Evolutionary conservation across 306 rosid genomes (phyloP), one percentile per base, ranked within the genome.

Genomic region (Abrus pulchellus): DNA sequence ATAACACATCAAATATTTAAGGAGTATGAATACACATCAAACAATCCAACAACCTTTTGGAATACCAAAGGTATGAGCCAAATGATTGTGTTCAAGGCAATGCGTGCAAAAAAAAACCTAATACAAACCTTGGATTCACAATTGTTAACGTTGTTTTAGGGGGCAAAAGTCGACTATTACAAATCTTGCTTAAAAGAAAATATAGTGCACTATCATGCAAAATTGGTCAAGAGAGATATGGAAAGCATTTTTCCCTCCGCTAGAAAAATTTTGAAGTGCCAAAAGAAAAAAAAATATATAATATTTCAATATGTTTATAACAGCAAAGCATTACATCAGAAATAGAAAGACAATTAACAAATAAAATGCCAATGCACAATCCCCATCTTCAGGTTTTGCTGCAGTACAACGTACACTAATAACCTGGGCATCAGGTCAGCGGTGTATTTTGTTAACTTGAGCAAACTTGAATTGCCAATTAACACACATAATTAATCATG

Each of bases 321-420:
- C 61, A 69, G 29, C 44, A 70, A 70, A 27, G 7, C 28, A 36
- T 61, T 50, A 45, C 45, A 48, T 12, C 5, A 48, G 20, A 70
- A 49, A 49, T 7, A 59, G 72, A 13, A 79, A 60, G 66, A 33
- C n/a, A 41, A 27, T 48, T 44, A 36, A 13, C 34, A 41, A 59
- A 20, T 30, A 47, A 33, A 75, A 82, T 67, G 65, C 3, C 48
- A 20, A 5, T 40, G 9, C 66, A 8, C 6, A 81, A 64, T 81
- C 75, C 50, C 28, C 10, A 29, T 4, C 28, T 72, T 40, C 49
- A 62, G 30, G 27, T 41, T 61, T 72, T 80, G 41, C 29, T 3
- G 28, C 30, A 13, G 43, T 29, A 61, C 28, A 14, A 52, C 12
- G 47, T 32, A 52, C 4, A 54, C 12, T 9, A 20, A 33, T 11